Percentiles rank a stretch among this genome's conserved stretches.
phyloP scores from a whole-genome alignment of 2,329 filamentous ascomycete species.

The Hortaea sp. region DNA sequence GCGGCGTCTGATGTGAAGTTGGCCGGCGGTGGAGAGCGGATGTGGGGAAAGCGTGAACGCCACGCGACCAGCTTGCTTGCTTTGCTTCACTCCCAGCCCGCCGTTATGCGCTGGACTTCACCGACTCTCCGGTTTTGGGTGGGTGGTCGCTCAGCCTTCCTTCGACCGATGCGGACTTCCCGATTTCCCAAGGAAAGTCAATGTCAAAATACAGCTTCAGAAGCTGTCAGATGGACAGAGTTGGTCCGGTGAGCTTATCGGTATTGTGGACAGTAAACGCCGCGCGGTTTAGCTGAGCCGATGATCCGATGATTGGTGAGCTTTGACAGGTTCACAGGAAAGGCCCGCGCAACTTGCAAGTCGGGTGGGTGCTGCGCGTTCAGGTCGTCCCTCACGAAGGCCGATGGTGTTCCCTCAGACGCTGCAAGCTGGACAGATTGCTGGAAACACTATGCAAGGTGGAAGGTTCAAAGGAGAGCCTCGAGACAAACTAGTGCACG shows the following conservation, averaged over 20 bases:
- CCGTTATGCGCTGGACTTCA: not conserved
- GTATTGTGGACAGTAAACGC: no score
- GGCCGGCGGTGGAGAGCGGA: not conserved
- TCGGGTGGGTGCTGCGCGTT: no score
- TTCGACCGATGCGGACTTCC: not conserved
- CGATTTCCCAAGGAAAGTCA: no score
- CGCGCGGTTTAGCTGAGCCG: not conserved
- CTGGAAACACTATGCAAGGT: not conserved
- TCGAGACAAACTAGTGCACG: not conserved
- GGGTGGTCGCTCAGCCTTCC: not conserved
- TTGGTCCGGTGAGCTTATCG: not conserved
- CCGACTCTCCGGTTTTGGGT: not conserved
- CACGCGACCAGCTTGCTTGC: constrained; percentile 1
- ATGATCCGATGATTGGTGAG: constrained; percentile 3
- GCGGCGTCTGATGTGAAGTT: constrained; percentile 1
- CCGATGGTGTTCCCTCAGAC: no score
- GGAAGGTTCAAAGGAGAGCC: not conserved
- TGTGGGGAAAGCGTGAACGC: constrained; percentile 4
- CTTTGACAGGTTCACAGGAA: not conserved
- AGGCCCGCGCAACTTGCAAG: no score
- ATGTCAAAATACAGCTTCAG: no score
- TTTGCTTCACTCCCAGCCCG: no score
- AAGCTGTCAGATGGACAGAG: no score
- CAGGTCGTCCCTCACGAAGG: no score
- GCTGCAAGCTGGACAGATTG: no score